Conservation (phyloP, 495 filamentous ascomycete species). For the Bombardia bombarda region DNA sequence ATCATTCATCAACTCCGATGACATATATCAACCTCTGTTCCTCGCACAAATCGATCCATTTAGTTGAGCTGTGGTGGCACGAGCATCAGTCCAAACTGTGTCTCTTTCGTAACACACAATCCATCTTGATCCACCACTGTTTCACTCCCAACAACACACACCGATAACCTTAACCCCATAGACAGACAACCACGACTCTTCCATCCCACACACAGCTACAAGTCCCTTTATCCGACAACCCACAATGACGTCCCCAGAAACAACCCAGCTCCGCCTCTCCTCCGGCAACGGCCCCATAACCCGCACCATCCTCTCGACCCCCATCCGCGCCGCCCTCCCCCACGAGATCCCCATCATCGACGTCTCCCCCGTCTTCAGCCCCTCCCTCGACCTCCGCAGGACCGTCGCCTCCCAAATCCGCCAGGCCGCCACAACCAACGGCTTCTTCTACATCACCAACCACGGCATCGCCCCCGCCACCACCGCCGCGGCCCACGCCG, state of each 20-base stretch:
- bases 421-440: slow-evolving; percentile 31
- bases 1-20: no score
- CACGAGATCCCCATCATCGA: slow-evolving; percentile 47
- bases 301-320: slow-evolving; percentile 26
- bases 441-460: slow-evolving; percentile 46
- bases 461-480: slow-evolving; percentile 39
- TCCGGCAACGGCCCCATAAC: slow-evolving; percentile 33
- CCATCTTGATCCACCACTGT: no score
- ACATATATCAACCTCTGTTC: no score
- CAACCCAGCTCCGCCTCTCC: slow-evolving; percentile 28
- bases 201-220: no score
- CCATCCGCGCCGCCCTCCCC: slow-evolving; percentile 29
- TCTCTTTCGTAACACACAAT: no score
- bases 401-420: slow-evolving; percentile 31
- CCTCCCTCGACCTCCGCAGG: slow-evolving; percentile 21
- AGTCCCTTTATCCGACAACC: not conserved
- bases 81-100: no score
- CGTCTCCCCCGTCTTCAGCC: slow-evolving; percentile 30
- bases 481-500: slow-evolving; percentile 19
- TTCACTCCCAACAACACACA: no score
- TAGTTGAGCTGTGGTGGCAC: no score
- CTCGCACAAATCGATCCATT: no score
- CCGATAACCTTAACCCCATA: no score
- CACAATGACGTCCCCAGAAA: not conserved
- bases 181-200: no score